phyloP scores from a whole-genome alignment of 495 filamentous ascomycete species.

The Neurospora discreta region DNA sequence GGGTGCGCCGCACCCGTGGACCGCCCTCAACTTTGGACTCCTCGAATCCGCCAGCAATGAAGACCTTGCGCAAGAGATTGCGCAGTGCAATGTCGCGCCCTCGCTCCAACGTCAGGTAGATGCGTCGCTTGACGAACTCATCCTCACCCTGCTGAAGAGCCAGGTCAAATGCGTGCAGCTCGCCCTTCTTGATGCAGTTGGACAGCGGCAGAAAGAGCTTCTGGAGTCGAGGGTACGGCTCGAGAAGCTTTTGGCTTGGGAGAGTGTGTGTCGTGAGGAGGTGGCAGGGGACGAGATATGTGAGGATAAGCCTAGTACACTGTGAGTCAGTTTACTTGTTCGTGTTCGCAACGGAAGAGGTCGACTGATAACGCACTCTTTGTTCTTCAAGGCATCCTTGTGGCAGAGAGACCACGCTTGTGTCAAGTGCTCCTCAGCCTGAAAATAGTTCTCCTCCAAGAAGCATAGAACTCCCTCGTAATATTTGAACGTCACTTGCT shows the following conservation, averaged over 20 bases:
- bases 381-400: slow-evolving; percentile 56
- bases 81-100: slow-evolving; percentile 82
- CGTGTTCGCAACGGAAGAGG: not conserved
- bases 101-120: slow-evolving; percentile 87
- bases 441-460: slow-evolving; percentile 78
- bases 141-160: slow-evolving; percentile 71
- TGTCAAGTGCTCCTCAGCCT: slow-evolving; percentile 74
- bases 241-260: slow-evolving; percentile 58
- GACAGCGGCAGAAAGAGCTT: slow-evolving; percentile 66
- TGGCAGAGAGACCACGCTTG: slow-evolving; percentile 71
- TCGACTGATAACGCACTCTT: slow-evolving; percentile 46
- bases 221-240: slow-evolving; percentile 66
- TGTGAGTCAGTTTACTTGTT: slow-evolving; percentile 2
- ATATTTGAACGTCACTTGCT: slow-evolving; percentile 94
- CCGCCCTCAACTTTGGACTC: slow-evolving; percentile 54
- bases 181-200: slow-evolving; percentile 64
- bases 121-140: slow-evolving; percentile 87
- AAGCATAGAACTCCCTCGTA: slow-evolving; percentile 85
- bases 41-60: slow-evolving; percentile 68
- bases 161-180: slow-evolving; percentile 73
- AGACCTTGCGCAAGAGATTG: slow-evolving; percentile 85
- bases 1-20: slow-evolving; percentile 51
- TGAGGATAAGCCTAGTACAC: slow-evolving; percentile 65
- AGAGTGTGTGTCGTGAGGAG: slow-evolving; percentile 79
- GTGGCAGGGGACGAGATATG: slow-evolving; percentile 85